These are phyloP conservation scores for Periglandula ipomoeae DNA, from an alignment of 2,329 filamentous ascomycete genomes.

Conservation along the genomic window DNA sequence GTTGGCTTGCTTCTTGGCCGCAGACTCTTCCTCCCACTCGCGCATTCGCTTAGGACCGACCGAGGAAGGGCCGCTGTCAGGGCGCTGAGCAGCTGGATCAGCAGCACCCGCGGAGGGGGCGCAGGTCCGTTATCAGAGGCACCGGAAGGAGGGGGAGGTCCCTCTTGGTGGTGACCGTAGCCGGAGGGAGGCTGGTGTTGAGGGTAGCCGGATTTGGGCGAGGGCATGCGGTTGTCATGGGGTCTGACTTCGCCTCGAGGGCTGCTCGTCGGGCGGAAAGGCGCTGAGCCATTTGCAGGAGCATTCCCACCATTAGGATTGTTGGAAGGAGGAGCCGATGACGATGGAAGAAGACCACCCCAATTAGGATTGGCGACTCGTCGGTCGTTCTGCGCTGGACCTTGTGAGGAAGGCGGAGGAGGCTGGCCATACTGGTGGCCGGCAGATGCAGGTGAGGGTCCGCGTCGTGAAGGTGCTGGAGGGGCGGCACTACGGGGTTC, in stretches of 20 bases:
- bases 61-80: conserved; percentile 67
- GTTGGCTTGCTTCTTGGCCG: conserved; percentile 75
- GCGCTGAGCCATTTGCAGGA: conserved; percentile 49
- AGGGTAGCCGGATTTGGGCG: conserved; percentile 78
- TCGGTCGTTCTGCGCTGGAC: conserved; percentile 41
- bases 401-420: conserved; percentile 33
- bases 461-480: conserved; percentile 37
- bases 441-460: conserved; percentile 31
- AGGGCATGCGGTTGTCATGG: conserved; percentile 78
- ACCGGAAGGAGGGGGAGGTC: conserved; percentile 35
- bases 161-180: conserved; percentile 61
- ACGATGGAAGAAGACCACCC: conserved; percentile 41
- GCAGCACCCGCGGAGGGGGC: conserved; percentile 39
- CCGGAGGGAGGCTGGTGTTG: conserved; percentile 53
- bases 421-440: conserved; percentile 37
- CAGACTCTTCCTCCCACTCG: conserved; percentile 83
- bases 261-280: conserved; percentile 64
- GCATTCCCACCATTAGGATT: conserved; percentile 26
- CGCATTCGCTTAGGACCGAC: conserved; percentile 75
- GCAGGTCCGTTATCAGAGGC: conserved; percentile 49
- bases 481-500: conserved; percentile 23
- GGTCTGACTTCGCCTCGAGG: conserved; percentile 78
- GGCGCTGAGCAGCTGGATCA: conserved; percentile 54
- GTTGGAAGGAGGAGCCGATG: conserved; percentile 27
- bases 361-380: conserved; percentile 54